Base-by-base conservation (phyloP, 371 early-diverging fungal species). In the Syncephalis plumigaleata region DNA sequence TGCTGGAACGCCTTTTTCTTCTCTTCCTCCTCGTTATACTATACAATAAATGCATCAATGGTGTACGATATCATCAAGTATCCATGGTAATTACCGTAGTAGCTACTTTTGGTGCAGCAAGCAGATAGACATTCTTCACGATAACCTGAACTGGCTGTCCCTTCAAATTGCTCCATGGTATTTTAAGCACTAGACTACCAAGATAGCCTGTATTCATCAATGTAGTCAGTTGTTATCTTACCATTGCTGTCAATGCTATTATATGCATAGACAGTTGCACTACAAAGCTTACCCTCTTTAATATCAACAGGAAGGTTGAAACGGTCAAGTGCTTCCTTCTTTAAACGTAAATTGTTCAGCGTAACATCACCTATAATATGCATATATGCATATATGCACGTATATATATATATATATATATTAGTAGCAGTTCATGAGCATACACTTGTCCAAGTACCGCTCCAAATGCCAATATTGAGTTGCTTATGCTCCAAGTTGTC, bases 91-190 rank as follows among this genome's bases (percentile, higher is more conserved):
- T 23, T 13, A 38, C 15, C 24, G 77, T 75, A 46, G 75, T 81
- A 0, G 75, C 67, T 31, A 79, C 83, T 47, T 81, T 76, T 9
- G 94, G 96, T 3, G 68, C 75, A 11, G 92, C 90, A 20, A 94
- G 64, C 2, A 95, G 63, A 56, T 80, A 89, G 3, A 91, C 86
- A 53, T 94, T 79, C 52, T 87, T 84, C 46, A 98, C 77, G 47
- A 71, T 65, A 39, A 94, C 73, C 50, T 79, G 74, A 27, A 96
- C 87, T 2, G 98, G 94, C 56, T 84, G 80, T 56, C 79, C 82
- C 63, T 92, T 91, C 45, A 98, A 65, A 60, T 98, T 94, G 11
- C 77, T 77, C 98, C 98, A 98, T 7, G 98, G 96, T 45, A 98
- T 94, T 23, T 75, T 82, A 4, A 94, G 63, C 0, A 83, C 86